These are phyloP conservation scores for Kodamaea hsintzibuensis DNA, from an alignment of 805 yeast species.

Conservation along the genomic window DNA sequence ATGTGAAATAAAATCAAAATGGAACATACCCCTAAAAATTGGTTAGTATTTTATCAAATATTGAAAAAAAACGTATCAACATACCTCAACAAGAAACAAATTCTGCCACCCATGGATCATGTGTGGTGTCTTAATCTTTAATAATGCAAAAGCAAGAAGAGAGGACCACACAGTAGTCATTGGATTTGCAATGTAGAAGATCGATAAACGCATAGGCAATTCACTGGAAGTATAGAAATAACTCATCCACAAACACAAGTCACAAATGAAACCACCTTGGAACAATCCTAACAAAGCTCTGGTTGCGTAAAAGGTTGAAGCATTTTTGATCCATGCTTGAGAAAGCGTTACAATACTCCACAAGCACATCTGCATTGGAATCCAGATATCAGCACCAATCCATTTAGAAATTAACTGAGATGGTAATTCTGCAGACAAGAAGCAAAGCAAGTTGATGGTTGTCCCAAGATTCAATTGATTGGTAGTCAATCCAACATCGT, in stretches of 20 bases:
- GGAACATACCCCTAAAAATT: neutral
- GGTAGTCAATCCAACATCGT: slow-evolving; percentile 23
- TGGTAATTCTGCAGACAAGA: slow-evolving; percentile 26
- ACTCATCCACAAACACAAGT: slow-evolving; percentile 60
- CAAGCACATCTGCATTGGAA: slow-evolving; percentile 24
- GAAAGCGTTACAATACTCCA: slow-evolving; percentile 27
- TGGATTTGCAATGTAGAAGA: slow-evolving; percentile 60
- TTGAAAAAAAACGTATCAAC: neutral
- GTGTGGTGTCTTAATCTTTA: slow-evolving; percentile 37
- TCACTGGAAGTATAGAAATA: slow-evolving; percentile 65
- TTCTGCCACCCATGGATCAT: slow-evolving; percentile 25
- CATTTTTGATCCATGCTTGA: slow-evolving; percentile 19
- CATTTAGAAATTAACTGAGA: slow-evolving; percentile 27
- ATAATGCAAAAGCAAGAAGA: slow-evolving; percentile 52
- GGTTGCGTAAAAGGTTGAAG: slow-evolving; percentile 21
- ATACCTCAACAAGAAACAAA: slow-evolving; percentile 27
- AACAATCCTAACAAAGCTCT: slow-evolving; percentile 24
- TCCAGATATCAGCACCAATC: slow-evolving; percentile 26
- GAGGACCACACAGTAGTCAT: slow-evolving; percentile 48
- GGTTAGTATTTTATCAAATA: neutral
- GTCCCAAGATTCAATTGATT: slow-evolving; percentile 26
- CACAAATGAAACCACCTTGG: slow-evolving; percentile 51
- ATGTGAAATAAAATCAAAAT: too few relatives aligned
- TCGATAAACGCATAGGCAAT: slow-evolving; percentile 56
- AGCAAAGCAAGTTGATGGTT: slow-evolving; percentile 22